Evolutionary conservation across 1,284 basidiomycete genomes (phyloP).

Genomic region (Caloboletus inedulis): DNA sequence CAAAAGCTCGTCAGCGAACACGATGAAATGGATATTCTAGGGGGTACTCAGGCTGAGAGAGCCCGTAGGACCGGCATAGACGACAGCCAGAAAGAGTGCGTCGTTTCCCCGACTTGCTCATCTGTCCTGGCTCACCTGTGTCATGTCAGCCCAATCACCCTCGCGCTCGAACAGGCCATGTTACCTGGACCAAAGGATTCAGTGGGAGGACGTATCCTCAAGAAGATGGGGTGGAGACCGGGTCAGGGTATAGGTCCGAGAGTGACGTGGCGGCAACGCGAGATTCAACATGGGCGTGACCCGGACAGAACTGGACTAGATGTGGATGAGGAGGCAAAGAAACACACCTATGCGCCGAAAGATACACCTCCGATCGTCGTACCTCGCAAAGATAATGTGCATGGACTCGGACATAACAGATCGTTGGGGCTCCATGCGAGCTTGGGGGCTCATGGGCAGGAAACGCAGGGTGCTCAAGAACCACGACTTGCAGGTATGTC

Average conservation of each 20-base stretch:
- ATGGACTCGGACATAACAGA: slow-evolving; percentile 78
- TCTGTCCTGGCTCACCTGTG: neutral
- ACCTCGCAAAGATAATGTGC: slow-evolving; percentile 67
- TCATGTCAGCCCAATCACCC: slow-evolving; percentile 52
- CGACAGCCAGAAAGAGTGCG: slow-evolving; percentile 59
- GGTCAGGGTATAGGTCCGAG: slow-evolving; percentile 94
- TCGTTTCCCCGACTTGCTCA: slow-evolving; percentile 11
- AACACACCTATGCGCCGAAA: slow-evolving; percentile 82
- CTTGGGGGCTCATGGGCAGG: slow-evolving; percentile 35
- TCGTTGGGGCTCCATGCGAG: slow-evolving; percentile 64
- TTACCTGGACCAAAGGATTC: slow-evolving; percentile 66
- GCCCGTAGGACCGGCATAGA: slow-evolving; percentile 32
- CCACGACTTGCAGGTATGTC: slow-evolving; percentile 59
- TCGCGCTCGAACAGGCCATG: slow-evolving; percentile 58
- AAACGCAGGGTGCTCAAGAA: slow-evolving; percentile 35
- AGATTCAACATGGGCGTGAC: slow-evolving; percentile 60
- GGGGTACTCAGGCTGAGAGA: slow-evolving; percentile 53
- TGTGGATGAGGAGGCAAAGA: slow-evolving; percentile 74
- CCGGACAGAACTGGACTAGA: slow-evolving; percentile 44
- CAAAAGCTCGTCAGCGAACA: slow-evolving; percentile 73
- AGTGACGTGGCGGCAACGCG: slow-evolving; percentile 74
- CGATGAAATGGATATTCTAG: slow-evolving; percentile 68
- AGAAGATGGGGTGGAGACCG: slow-evolving; percentile 92
- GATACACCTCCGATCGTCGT: slow-evolving; percentile 69
- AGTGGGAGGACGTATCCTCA: slow-evolving; percentile 77